A percentile compares a stretch with the other conserved stretches of the same genome.
Conservation (phyloP, 176 grass and related monocot genomes). For the Puccinellia tenuiflora region DNA sequence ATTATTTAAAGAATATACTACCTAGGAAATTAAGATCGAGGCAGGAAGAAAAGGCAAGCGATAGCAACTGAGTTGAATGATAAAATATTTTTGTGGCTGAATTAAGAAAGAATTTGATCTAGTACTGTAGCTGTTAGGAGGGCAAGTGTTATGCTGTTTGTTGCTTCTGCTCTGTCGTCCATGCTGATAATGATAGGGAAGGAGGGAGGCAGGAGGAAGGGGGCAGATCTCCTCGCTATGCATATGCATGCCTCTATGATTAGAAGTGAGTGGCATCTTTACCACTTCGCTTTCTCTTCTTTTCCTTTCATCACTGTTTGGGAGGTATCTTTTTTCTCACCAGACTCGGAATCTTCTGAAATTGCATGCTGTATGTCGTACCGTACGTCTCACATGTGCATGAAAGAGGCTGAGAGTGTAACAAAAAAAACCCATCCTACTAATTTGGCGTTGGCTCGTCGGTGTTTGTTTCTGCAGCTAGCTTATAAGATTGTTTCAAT, state of each 20-base stretch:
- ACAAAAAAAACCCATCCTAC: conserved; percentile 17
- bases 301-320: conserved; percentile 50
- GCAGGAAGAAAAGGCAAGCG: conserved; percentile 12
- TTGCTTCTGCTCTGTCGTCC: conserved; percentile 29
- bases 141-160: conserved; percentile 39
- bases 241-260: conserved; percentile 66
- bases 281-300: conserved; percentile 12
- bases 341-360: conserved; percentile 41
- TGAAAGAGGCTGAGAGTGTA: conserved; percentile 17
- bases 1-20: not conserved
- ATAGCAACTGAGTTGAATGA: conserved; percentile 5
- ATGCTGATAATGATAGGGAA: conserved; percentile 36
- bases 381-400: conserved; percentile 31
- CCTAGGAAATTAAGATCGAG: not conserved
- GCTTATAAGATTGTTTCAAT: conserved; percentile 24
- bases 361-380: conserved; percentile 39
- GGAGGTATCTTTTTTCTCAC: conserved; percentile 26
- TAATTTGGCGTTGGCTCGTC: conserved; percentile 21
- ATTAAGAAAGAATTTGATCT: conserved; percentile 18
- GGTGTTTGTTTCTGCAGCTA: conserved; percentile 34
- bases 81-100: not conserved
- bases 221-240: conserved; percentile 25
- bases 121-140: conserved; percentile 31
- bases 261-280: conserved; percentile 43
- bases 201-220: not conserved